A percentile compares a stretch with the other conserved stretches of the same genome.
These are phyloP conservation scores for Entomophthora muscae DNA, from an alignment of 371 early-diverging fungal species.

Conservation along the genomic window DNA sequence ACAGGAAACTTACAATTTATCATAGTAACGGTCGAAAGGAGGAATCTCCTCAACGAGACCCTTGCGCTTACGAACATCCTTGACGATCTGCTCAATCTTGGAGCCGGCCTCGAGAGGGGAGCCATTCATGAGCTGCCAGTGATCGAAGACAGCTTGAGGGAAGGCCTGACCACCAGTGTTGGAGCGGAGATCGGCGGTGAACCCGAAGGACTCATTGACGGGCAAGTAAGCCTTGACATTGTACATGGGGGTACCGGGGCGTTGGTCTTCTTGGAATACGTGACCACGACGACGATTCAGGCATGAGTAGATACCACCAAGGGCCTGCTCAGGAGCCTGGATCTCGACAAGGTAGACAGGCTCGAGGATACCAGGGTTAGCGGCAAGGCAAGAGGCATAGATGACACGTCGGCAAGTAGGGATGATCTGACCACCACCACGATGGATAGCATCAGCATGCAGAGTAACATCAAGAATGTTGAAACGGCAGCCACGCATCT, in stretches of 20 bases:
- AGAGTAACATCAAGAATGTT: constrained; percentile 96
- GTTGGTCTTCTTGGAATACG: constrained; percentile 87
- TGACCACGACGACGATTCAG: constrained; percentile 96
- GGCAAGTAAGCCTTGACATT: constrained; percentile 96
- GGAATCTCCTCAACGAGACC: constrained; percentile 75
- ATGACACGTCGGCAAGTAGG: constrained; percentile 94
- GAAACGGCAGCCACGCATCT: constrained; percentile 93
- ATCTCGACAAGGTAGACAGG: constrained; percentile 98
- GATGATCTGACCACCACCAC: constrained; percentile 29
- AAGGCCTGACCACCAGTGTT: constrained; percentile 93
- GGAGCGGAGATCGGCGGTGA: constrained; percentile 90
- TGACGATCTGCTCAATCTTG: constrained; percentile 72
- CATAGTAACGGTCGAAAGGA: constrained; percentile 72
- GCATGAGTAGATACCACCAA: constrained; percentile 96
- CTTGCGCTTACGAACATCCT: constrained; percentile 80
- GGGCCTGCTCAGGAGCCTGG: constrained; percentile 85
- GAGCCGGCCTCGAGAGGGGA: constrained; percentile 42
- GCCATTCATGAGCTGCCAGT: constrained; percentile 62
- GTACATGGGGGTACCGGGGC: constrained; percentile 86
- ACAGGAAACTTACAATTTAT: constrained; percentile 67
- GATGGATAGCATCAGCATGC: constrained; percentile 99
- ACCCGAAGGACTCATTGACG: constrained; percentile 98
- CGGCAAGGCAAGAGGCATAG: constrained; percentile 84
- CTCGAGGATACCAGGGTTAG: constrained; percentile 91
- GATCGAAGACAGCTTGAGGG: constrained; percentile 78